These are phyloP conservation scores for Suhomyces maxii DNA, from an alignment of 1,139 yeast genomes.

Conservation along the genomic window DNA sequence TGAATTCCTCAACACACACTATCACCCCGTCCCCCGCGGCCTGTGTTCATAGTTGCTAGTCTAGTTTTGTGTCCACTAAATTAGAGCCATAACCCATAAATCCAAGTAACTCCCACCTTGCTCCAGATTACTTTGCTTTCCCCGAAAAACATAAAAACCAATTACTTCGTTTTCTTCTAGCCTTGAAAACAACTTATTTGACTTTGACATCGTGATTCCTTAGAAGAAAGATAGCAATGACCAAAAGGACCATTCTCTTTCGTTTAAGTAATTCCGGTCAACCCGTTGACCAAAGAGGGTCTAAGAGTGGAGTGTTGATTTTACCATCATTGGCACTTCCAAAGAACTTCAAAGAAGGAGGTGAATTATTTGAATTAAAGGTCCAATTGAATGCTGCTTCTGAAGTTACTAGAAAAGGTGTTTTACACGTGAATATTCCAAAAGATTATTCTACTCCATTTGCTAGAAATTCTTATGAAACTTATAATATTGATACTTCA, in stretches of 20 bases:
- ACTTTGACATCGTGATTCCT: no score
- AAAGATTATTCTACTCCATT: constrained; percentile 42
- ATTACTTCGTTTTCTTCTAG: no score
- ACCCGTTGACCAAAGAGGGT: constrained; percentile 50
- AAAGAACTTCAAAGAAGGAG: constrained; percentile 34
- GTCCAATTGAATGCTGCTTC: constrained; percentile 76
- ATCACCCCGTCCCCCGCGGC: no score
- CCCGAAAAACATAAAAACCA: no score
- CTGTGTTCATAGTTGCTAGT: no score
- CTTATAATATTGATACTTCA: constrained; percentile 45
- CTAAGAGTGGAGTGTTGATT: constrained; percentile 59
- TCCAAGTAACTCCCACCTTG: no score
- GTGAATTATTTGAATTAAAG: constrained; percentile 54
- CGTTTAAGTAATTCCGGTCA: constrained; percentile 56
- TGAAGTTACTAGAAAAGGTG: constrained; percentile 67
- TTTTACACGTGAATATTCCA: constrained; percentile 76
- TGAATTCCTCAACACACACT: no score
- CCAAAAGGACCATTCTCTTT: constrained; percentile 37
- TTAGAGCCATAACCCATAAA: no score
- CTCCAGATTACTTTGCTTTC: no score
- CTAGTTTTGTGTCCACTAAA: no score
- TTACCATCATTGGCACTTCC: constrained; percentile 61
- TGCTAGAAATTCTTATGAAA: constrained; percentile 55
- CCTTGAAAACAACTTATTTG: no score
- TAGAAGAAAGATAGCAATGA: neutral